Evolutionary conservation across 441 rosid genomes (phyloP), one percentile per base, ranked within the genome.

Genomic region (Euphorbia celastroides): DNA sequence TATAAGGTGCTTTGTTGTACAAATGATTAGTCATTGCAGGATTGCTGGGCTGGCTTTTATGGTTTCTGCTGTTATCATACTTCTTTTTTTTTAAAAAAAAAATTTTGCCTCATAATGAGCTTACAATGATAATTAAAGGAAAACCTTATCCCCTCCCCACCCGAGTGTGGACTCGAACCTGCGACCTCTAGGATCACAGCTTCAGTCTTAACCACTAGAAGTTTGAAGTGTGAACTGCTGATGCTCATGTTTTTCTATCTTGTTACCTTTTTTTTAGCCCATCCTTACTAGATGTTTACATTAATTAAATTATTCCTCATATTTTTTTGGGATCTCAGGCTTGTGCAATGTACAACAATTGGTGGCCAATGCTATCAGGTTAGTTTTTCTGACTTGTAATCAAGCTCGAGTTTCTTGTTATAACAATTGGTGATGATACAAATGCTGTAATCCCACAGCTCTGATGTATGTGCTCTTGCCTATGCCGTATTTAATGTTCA

Each of bases 351-450:
- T 93, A 93, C 80, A 76, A 77, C 77, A 93, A 93, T 67, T 91
- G 98, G 98, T 93, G 98, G 97, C 98, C 98, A 19, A 91, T 93
- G 98, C 76, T 93, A 68, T 93, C 94, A 74, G 93, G 93, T 83
- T 70, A 68, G 46, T 60, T 20, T 63, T 34, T 30, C 42, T 38
- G 25, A 65, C 56, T 57, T 75, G 28, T 22, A n/a, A n/a, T n/a
- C n/a, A 42, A 31, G 56, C 56, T 48, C 16, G 20, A n/a, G 8
- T 19, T 57, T 55, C n/a, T n/a, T n/a, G n/a, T n/a, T n/a, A n/a
- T 52, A 31, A 44, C 41, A 50, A 68, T 62, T 61, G 42, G 68
- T 34, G 5, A 34, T 57, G 65, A 31, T 62, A 60, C 62, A 60
- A 38, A 48, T 57, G n/a, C 64, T 32, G 65, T 73, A 13, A 64